Conservation (phyloP, 148 eudicot species). For the Chenopodium album region DNA sequence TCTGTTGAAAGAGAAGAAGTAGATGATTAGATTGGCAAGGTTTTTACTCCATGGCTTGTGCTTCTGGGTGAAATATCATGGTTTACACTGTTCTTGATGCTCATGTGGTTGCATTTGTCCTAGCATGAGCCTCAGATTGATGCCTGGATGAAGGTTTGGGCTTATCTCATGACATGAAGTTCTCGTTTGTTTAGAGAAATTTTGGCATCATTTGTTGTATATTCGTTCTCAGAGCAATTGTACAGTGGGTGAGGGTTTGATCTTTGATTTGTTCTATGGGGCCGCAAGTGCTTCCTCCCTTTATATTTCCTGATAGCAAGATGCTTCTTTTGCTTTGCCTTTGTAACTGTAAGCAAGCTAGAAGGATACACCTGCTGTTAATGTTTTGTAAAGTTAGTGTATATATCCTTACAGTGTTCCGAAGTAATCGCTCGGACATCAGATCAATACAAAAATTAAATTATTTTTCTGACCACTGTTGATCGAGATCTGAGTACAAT, state of each 20-base stretch:
- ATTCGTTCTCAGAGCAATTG: slow-evolving; percentile 58
- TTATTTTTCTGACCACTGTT: slow-evolving; percentile 22
- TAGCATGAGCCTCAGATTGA: slow-evolving; percentile 22
- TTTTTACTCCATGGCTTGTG: background rate
- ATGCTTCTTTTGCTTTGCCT: slow-evolving; percentile 40
- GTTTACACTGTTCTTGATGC: slow-evolving; percentile 18
- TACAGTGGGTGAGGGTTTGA: slow-evolving; percentile 56
- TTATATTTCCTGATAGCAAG: slow-evolving; percentile 15
- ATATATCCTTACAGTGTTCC: slow-evolving; percentile 39
- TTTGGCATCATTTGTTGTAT: slow-evolving; percentile 67
- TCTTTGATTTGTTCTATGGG: slow-evolving; percentile 38
- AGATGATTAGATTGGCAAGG: slow-evolving; percentile 38
- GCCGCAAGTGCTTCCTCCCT: slow-evolving; percentile 29
- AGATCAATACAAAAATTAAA: slow-evolving; percentile 38
- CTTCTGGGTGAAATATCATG: background rate
- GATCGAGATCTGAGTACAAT: background rate
- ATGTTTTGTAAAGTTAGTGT: slow-evolving; percentile 59
- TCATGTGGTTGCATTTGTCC: slow-evolving; percentile 18
- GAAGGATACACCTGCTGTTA: slow-evolving; percentile 43
- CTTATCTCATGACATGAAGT: slow-evolving; percentile 16
- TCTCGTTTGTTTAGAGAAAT: slow-evolving; percentile 32
- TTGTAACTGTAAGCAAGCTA: slow-evolving; percentile 51
- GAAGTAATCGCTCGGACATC: slow-evolving; percentile 36
- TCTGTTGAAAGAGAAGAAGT: slow-evolving; percentile 44
- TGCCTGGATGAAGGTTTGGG: slow-evolving; percentile 29